Evolutionary conservation across 169 alveolate species (phyloP).

Genomic region (Eimeria brunetti): DNA sequence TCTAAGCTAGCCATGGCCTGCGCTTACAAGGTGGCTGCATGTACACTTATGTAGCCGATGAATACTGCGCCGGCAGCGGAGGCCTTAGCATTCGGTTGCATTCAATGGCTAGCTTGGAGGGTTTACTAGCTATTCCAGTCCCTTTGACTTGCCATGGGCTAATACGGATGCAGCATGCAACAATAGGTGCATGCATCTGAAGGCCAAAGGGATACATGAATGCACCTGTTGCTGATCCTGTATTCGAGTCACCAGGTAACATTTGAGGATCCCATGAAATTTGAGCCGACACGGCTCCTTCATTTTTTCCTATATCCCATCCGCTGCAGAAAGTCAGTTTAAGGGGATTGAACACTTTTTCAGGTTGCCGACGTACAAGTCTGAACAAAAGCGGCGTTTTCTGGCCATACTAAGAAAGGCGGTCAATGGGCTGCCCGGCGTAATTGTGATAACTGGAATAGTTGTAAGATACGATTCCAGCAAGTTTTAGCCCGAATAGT

Average conservation of each 20-base stretch:
- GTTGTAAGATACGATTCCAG: not conserved
- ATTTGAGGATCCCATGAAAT: not conserved
- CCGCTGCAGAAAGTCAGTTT: not conserved
- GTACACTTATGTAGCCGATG: not conserved
- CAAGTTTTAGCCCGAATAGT: not conserved
- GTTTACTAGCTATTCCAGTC: not conserved
- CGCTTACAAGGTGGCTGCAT: not conserved
- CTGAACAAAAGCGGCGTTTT: not conserved
- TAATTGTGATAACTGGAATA: not conserved
- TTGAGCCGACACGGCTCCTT: too few species aligned
- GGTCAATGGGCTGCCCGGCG: not conserved
- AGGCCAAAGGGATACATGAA: not conserved
- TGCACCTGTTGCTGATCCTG: not conserved
- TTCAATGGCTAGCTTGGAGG: not conserved
- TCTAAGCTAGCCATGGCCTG: not conserved
- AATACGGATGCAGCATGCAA: too few species aligned
- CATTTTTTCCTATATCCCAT: not conserved
- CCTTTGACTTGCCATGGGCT: too few species aligned
- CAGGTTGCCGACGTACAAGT: not conserved
- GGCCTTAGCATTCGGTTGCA: not conserved
- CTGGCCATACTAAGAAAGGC: not conserved
- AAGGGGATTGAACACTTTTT: not conserved
- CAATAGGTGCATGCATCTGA: not conserved
- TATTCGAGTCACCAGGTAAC: not conserved
- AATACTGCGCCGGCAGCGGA: not conserved